Evolutionary conservation across 176 grass and related monocot species (phyloP).

Genomic region (Stipa capillata): DNA sequence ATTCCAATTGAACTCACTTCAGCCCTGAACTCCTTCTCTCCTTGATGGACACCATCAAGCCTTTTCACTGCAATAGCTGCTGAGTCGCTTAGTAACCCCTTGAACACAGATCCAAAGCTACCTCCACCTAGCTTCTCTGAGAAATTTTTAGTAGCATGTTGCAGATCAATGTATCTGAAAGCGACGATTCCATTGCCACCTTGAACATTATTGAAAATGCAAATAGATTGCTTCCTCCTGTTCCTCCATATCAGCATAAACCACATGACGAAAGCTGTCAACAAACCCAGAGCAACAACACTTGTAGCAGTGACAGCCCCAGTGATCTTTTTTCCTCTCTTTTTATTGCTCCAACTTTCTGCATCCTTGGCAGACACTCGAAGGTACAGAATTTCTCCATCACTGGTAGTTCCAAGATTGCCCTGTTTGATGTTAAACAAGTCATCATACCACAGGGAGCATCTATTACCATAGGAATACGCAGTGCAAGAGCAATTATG

Average conservation of each 20-base stretch:
- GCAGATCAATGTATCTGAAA: slow-evolving; percentile 25
- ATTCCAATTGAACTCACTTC: slow-evolving; percentile 47
- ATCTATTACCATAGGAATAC: slow-evolving; percentile 31
- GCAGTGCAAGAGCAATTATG: slow-evolving; percentile 43
- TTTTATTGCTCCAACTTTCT: background rate
- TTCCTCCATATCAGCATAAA: background rate
- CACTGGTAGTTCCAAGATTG: background rate
- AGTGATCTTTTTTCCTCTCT: background rate
- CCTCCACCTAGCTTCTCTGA: slow-evolving; percentile 32
- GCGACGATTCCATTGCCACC: background rate
- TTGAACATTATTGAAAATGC: background rate
- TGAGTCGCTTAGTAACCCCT: slow-evolving; percentile 8
- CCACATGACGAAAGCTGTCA: background rate
- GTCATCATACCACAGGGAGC: slow-evolving; percentile 34
- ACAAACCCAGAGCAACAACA: background rate
- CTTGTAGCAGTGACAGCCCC: background rate
- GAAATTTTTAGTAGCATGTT: slow-evolving; percentile 32
- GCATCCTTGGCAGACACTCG: slow-evolving; percentile 34
- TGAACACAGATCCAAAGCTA: slow-evolving; percentile 43
- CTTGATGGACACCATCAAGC: background rate
- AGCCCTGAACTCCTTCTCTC: slow-evolving; percentile 42
- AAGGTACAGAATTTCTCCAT: slow-evolving; percentile 29
- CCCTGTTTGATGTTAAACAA: slow-evolving; percentile 25
- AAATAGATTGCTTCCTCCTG: background rate
- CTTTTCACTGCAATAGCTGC: slow-evolving; percentile 34